A percentile compares a stretch with the other conserved stretches of the same genome.
These are phyloP conservation scores for Solanum corneliomulleri DNA, from an alignment of 257 asterid species.

Conservation along the genomic window DNA sequence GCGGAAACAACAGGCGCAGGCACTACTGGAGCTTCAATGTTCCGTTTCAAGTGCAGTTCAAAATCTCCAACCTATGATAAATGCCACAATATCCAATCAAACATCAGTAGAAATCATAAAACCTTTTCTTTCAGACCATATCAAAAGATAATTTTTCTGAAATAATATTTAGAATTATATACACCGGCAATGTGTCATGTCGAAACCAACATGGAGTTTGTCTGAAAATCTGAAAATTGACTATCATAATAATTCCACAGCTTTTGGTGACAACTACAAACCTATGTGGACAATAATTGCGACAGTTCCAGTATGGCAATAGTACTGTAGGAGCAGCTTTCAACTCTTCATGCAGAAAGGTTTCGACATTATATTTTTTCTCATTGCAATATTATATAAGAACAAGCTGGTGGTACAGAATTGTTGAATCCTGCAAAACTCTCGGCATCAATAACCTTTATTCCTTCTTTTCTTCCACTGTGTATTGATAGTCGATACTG, in stretches of 20 bases:
- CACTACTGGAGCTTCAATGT: slow-evolving; percentile 30
- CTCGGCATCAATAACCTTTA: background rate
- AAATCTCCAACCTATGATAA: slow-evolving; percentile 58
- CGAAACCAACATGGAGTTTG: background rate
- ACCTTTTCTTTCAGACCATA: background rate
- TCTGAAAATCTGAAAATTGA: background rate
- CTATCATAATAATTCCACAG: background rate
- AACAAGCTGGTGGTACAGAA: background rate
- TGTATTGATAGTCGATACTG: background rate
- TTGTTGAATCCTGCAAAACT: background rate
- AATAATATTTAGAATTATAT: background rate
- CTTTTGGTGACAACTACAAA: background rate
- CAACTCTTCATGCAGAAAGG: background rate
- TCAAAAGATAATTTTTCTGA: background rate
- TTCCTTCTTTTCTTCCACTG: background rate
- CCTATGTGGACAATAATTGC: background rate
- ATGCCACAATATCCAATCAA: slow-evolving; percentile 2
- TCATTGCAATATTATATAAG: background rate
- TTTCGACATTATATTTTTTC: background rate
- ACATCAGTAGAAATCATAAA: background rate
- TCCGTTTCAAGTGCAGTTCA: slow-evolving; percentile 63
- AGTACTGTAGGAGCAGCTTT: background rate
- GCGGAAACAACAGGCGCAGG: slow-evolving; percentile 33
- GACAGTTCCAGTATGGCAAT: background rate
- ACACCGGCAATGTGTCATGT: background rate